These are phyloP conservation scores for Chamaecyparis obtusa DNA, from an alignment of 75 land plant species.

Conservation along the genomic window DNA sequence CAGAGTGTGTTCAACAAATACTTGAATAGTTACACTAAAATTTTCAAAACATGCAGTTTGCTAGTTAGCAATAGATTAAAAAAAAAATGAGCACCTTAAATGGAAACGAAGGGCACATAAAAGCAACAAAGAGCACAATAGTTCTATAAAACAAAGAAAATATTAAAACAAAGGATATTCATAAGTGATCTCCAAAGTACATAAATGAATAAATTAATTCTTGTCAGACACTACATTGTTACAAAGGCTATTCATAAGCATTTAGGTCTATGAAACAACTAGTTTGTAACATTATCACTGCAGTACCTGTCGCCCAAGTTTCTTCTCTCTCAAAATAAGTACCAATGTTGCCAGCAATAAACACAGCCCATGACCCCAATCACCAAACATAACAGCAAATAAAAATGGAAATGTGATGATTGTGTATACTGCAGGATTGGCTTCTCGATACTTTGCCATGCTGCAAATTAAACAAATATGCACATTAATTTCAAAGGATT, in stretches of 20 bases:
- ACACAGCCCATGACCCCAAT: slow-evolving; percentile 98
- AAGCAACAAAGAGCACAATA: background rate
- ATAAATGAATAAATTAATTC: background rate
- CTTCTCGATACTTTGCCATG: slow-evolving; percentile 89
- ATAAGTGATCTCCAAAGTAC: background rate
- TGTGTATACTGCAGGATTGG: slow-evolving; percentile 93
- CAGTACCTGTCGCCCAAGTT: slow-evolving; percentile 75
- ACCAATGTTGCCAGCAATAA: slow-evolving; percentile 72
- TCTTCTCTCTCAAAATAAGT: slow-evolving; percentile 77
- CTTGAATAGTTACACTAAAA: background rate
- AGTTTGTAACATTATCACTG: background rate
- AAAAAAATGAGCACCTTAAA: background rate
- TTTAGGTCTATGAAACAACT: background rate
- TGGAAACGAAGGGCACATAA: background rate
- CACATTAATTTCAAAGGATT: background rate
- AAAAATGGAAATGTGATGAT: slow-evolving; percentile 96
- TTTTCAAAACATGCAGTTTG: background rate
- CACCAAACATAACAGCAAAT: slow-evolving; percentile 99
- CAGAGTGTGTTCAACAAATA: background rate
- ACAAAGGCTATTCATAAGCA: slow-evolving; percentile 1
- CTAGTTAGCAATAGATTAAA: background rate
- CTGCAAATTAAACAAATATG: slow-evolving; percentile 40
- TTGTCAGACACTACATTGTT: background rate
- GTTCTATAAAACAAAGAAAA: background rate
- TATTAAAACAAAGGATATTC: background rate